These are phyloP conservation scores for Dendrobium officinale DNA, from an alignment of 106 monocot genomes.

Conservation along the genomic window DNA sequence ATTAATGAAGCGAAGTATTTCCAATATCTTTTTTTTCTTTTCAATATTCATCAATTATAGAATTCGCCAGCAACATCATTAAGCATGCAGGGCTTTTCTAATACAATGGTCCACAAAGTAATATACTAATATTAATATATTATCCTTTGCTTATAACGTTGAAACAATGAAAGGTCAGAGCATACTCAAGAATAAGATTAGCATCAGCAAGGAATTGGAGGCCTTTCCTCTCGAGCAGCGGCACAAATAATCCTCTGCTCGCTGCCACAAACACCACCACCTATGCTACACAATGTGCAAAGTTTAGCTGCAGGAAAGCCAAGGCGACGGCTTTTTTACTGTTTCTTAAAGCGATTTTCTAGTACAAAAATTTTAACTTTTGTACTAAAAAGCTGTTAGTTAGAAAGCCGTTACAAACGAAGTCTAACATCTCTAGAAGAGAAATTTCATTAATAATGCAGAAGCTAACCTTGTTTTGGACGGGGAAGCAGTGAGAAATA, in stretches of 20 bases:
- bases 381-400: too few relatives aligned
- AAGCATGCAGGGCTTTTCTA: neutral
- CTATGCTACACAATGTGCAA: neutral
- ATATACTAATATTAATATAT: neutral
- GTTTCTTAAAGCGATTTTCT: too few relatives aligned
- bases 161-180: neutral
- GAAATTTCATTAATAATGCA: neutral
- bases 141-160: neutral
- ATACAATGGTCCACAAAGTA: neutral
- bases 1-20: too few relatives aligned
- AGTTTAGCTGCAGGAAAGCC: neutral
- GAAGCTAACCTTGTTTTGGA: too few relatives aligned
- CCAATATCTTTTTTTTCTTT: too few relatives aligned
- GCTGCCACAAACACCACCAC: neutral
- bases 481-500: neutral
- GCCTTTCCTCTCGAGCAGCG: neutral
- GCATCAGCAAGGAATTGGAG: neutral
- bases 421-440: neutral
- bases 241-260: neutral
- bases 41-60: neutral
- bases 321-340: neutral
- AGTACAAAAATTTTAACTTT: too few relatives aligned
- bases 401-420: too few relatives aligned
- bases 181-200: neutral
- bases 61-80: too few relatives aligned